Evolutionary conservation across 140 eudicot species (phyloP), one percentile per base, ranked within the genome.

Genomic region (Senecio squalidus): DNA sequence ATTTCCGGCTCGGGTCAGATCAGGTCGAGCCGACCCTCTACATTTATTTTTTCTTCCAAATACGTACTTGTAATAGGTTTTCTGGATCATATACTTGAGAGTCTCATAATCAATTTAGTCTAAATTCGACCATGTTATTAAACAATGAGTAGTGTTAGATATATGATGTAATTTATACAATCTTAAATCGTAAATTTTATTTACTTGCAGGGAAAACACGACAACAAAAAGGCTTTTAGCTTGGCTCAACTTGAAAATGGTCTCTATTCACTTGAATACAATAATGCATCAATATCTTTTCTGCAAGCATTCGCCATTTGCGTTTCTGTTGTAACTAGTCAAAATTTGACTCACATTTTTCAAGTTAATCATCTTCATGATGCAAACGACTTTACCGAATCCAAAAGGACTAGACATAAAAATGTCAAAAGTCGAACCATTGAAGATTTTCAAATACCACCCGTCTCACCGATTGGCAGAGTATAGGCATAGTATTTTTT

Each of bases 231-330:
- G 21, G 52, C 72, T 27, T 76, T 84, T 66, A 76, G 75, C 58
- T 72, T 88, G 71, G 67, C 69, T 1, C 38, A 57, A 17, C 67
- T 83, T 65, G 78, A 78, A 64, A 74, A 79, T 34, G 85, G 86
- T 5, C 55, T 78, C 27, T 78, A 61, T 64, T 81, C 96, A 18
- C 78, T 88, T 24, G 89, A 83, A 68, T 78, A 75, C n/a, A n/a
- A n/a, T 55, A 60, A 61, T 58, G 67, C 86, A 24, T 78, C 86
- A 8, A 75, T 88, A 34, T 64, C 90, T 49, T 62, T 74, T 25
- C 55, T 83, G 41, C 94, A 87, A 56, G 94, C 94, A 44, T 83
- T 87, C 81, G 79, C 93, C 62, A 71, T 81, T 30, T 75, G 81
- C 47, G 80, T 88, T 24, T 76, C 89, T 11, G 54, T 73, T 60